Percentiles rank a stretch among this genome's conserved stretches.
These are phyloP conservation scores for Rhynchospora breviuscula DNA, from an alignment of 176 grass and related monocot genomes.

Conservation along the genomic window DNA sequence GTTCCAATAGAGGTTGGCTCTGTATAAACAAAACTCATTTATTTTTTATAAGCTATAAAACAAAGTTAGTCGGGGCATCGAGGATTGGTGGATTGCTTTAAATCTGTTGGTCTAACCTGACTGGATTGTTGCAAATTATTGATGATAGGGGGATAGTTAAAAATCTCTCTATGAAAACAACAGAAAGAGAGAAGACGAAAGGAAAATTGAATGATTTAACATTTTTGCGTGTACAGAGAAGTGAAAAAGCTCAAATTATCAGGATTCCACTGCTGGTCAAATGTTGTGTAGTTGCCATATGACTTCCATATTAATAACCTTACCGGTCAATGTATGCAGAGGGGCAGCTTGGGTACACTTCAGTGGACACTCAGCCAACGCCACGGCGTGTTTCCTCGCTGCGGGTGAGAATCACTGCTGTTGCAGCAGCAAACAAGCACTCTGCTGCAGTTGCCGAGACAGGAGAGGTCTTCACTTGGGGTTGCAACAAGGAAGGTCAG, in stretches of 20 bases:
- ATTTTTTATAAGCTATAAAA: neutral
- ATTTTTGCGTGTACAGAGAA: neutral
- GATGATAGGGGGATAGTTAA: neutral
- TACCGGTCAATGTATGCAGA: conserved; percentile 43
- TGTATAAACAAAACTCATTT: conserved; percentile 14
- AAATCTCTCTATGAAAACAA: neutral
- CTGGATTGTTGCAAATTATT: neutral
- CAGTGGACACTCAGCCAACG: conserved; percentile 92
- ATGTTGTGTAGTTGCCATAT: neutral
- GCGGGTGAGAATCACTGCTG: conserved; percentile 65
- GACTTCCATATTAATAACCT: conserved; percentile 12
- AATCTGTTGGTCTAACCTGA: neutral
- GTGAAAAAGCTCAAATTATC: neutral
- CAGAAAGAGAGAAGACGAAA: neutral
- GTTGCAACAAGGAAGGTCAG: conserved; percentile 96
- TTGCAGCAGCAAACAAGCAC: conserved; percentile 96
- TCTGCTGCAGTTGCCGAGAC: conserved; percentile 73
- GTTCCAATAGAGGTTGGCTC: conserved; percentile 94
- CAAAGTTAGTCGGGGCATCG: neutral
- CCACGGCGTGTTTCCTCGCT: conserved; percentile 76
- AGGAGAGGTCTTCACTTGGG: conserved; percentile 96
- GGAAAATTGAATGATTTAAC: neutral
- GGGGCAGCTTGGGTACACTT: conserved; percentile 98
- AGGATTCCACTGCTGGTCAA: neutral
- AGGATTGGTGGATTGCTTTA: neutral